phyloP scores from a whole-genome alignment of 495 filamentous ascomycete genomes.

The Penicillium parvum region DNA sequence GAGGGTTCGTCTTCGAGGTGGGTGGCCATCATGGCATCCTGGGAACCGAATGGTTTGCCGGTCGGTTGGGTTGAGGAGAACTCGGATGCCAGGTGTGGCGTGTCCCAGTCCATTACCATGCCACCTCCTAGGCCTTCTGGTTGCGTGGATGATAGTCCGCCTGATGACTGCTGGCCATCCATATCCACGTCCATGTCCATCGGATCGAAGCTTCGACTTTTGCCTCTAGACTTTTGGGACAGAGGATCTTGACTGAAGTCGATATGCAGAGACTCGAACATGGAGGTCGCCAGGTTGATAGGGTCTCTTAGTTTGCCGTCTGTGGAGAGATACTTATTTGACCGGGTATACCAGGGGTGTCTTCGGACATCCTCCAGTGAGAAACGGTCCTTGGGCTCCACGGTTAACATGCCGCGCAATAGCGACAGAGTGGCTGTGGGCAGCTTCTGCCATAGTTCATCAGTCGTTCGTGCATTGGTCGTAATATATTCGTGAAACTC shows the following conservation, averaged over 20 bases:
- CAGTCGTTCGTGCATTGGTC: slow-evolving; percentile 71
- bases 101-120: slow-evolving; percentile 74
- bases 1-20: slow-evolving; percentile 80
- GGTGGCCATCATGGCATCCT: slow-evolving; percentile 47
- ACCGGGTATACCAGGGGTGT: slow-evolving; percentile 92
- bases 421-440: slow-evolving; percentile 77
- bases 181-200: slow-evolving; percentile 55
- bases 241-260: slow-evolving; percentile 72
- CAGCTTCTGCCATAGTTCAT: slow-evolving; percentile 80
- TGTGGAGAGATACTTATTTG: slow-evolving; percentile 66
- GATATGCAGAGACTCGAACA: slow-evolving; percentile 91
- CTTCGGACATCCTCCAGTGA: slow-evolving; percentile 80
- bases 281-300: slow-evolving; percentile 77
- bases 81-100: slow-evolving; percentile 46
- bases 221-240: slow-evolving; percentile 32
- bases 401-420: slow-evolving; percentile 87
- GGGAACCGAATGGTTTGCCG: slow-evolving; percentile 24
- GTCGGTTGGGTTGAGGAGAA: slow-evolving; percentile 52
- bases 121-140: slow-evolving; percentile 69
- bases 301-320: slow-evolving; percentile 78
- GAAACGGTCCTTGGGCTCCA: slow-evolving; percentile 73
- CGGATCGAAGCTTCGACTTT: slow-evolving; percentile 33
- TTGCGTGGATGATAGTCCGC: slow-evolving; percentile 64
- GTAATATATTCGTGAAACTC: slow-evolving; percentile 83
- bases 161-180: slow-evolving; percentile 33